A percentile compares a stretch with the other conserved stretches of the same genome.
Evolutionary conservation across 208 protist species (phyloP).

Genomic region (Trypanosoma melophagium): DNA sequence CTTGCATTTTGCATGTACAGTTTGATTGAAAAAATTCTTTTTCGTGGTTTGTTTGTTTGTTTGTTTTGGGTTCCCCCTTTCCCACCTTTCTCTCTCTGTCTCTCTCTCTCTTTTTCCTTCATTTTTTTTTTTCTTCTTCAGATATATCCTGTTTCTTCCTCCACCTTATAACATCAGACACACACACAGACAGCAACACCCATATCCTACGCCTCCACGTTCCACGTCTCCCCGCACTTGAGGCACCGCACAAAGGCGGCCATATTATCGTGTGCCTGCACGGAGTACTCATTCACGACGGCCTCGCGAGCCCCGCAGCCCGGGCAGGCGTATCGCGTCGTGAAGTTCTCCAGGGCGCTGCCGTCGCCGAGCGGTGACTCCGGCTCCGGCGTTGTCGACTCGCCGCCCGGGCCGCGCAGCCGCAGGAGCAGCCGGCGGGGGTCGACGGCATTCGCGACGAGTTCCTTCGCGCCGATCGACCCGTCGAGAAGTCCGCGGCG

Average conservation of each 20-base stretch:
- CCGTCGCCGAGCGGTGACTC: conserved; percentile 15
- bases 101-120: too few species aligned
- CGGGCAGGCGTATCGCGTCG: conserved; percentile 65
- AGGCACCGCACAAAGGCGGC: conserved; percentile 62
- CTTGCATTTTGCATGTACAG: too few species aligned
- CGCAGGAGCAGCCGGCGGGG: conserved; percentile 36
- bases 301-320: conserved; percentile 66
- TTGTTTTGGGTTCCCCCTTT: too few species aligned
- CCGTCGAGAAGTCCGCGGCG: conserved; percentile 55
- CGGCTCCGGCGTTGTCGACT: conserved; percentile 11
- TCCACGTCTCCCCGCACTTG: conserved; percentile 71
- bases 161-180: neutral
- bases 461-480: conserved; percentile 42
- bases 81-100: neutral
- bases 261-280: conserved; percentile 78
- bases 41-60: too few species aligned
- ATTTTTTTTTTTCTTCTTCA: conserved; percentile 13
- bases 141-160: neutral
- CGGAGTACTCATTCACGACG: conserved; percentile 60
- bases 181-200: conserved; percentile 25
- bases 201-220: conserved; percentile 32
- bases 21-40: too few species aligned
- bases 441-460: conserved; percentile 40
- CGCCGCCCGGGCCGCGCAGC: conserved; percentile 7
- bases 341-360: conserved; percentile 29